Evolutionary conservation across 2,329 filamentous ascomycete species (phyloP), one percentile per base, ranked within the genome.

Genomic region (Talaromyces sp.): DNA sequence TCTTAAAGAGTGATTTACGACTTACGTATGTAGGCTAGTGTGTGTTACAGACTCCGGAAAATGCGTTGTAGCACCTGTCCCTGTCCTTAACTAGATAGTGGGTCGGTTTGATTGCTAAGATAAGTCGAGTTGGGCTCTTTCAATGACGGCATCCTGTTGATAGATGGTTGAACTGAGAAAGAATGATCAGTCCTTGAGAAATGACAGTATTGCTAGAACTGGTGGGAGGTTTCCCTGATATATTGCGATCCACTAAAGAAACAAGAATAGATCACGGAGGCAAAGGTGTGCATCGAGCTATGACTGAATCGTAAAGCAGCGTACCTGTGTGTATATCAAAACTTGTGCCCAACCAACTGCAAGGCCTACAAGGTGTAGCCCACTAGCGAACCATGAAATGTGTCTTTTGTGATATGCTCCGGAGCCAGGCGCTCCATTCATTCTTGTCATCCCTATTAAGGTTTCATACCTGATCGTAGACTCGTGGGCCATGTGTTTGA

Each of bases 111-210:
- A 21, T 37, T 35, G 9, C 31, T 46, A 46, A 46, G 56, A 58
- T 59, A 59, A 50, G 33, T 50, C 31, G n/a, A 54, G 50, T 54
- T 35, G 50, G 50, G 50, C n/a, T 52, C 44, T 59, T 59, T 39
- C 21, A 40, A 60, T 60, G 58, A 60, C 58, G 44, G 44, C 58
- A 60, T 60, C 28, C 21, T 60, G 12, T 46, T 18, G 31, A 50
- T 60, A 44, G 42, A 60, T 59, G 21, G 42, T 33, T 21, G 31
- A 23, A 54, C 35, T 5, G 31, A 14, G 5, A 54, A 52, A 54
- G 50, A 21, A 21, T 14, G 2, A 35, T 37, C 31, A 21, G 8
- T 21, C 16, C 21, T 54, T 54, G n/a, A 35, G 9, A 14, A 35
- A 35, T 35, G 50, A 31, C 5, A 37, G 9, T 52, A 12, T n/a